phyloP scores from a whole-genome alignment of 2,329 filamentous ascomycete species.

The Cladosporium phlei region DNA sequence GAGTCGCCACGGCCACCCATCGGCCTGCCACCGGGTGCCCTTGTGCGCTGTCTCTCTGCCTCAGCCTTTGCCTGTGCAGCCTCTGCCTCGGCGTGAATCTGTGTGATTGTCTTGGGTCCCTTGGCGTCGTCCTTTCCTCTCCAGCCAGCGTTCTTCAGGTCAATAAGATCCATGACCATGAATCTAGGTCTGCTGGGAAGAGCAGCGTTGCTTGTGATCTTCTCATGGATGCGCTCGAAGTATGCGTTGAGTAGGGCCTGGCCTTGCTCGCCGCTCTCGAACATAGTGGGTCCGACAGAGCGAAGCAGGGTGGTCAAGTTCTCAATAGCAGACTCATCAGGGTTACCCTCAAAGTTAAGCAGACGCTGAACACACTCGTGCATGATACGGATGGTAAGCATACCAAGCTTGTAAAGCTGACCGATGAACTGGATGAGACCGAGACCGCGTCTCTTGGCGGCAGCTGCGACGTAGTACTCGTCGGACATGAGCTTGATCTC shows the following conservation, averaged over 20 bases:
- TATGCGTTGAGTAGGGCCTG: slow-evolving; percentile 85
- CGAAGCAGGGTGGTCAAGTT: slow-evolving; percentile 87
- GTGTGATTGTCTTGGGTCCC: slow-evolving; percentile 92
- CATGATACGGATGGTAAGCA: slow-evolving; percentile 99
- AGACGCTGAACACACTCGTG: slow-evolving; percentile 97
- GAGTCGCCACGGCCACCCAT: slow-evolving; percentile 79
- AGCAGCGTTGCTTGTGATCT: slow-evolving; percentile 68
- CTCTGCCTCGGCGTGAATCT: slow-evolving; percentile 79
- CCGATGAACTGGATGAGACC: slow-evolving; percentile 99
- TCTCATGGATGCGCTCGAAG: slow-evolving; percentile 80
- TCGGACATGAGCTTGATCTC: slow-evolving; percentile 86
- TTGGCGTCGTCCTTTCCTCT: slow-evolving; percentile 90
- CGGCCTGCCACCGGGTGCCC: slow-evolving; percentile 63
- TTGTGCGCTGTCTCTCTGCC: slow-evolving; percentile 55
- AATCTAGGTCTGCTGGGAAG: slow-evolving; percentile 86
- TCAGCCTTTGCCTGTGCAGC: slow-evolving; percentile 80
- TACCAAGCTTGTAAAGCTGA: slow-evolving; percentile 96
- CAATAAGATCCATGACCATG: slow-evolving; percentile 93
- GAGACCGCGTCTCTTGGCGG: slow-evolving; percentile 92
- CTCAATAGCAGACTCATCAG: slow-evolving; percentile 94
- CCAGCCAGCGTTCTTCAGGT: slow-evolving; percentile 76
- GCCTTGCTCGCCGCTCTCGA: slow-evolving; percentile 67
- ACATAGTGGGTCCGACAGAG: slow-evolving; percentile 85
- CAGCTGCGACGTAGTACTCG: slow-evolving; percentile 90
- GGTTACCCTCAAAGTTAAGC: slow-evolving; percentile 87